Conservation (phyloP, 192 early-diverging fungal genomes). For the Coemansia sp. region DNA sequence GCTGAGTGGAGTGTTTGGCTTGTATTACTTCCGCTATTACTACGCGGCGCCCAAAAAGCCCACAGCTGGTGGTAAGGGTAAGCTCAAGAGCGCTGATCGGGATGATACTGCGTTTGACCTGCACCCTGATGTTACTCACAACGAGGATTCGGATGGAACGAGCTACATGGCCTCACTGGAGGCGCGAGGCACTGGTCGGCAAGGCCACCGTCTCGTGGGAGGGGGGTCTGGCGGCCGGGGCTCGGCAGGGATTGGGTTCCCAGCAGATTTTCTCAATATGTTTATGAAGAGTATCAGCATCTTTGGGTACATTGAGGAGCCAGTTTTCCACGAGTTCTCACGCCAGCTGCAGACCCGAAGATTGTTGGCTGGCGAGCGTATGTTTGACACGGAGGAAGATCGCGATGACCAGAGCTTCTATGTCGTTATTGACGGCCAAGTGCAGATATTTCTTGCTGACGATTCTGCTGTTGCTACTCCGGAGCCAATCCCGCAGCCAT, state of each 20-base stretch:
- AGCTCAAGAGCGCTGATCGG: slow-evolving; percentile 8
- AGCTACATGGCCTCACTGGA: slow-evolving; percentile 41
- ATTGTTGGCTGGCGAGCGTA: slow-evolving; percentile 70
- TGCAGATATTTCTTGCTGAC: slow-evolving; percentile 78
- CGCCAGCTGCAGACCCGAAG: slow-evolving; percentile 80
- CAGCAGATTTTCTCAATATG: slow-evolving; percentile 53
- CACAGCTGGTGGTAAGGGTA: slow-evolving; percentile 6
- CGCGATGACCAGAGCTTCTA: slow-evolving; percentile 74
- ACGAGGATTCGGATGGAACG: slow-evolving; percentile 30
- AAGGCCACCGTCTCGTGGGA: not conserved
- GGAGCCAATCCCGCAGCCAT: not conserved
- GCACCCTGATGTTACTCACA: slow-evolving; percentile 37
- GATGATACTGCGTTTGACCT: slow-evolving; percentile 34
- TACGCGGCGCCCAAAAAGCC: slow-evolving; percentile 33
- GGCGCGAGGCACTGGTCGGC: slow-evolving; percentile 17
- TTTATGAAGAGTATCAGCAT: slow-evolving; percentile 77
- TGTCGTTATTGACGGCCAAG: slow-evolving; percentile 92
- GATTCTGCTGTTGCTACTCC: not conserved
- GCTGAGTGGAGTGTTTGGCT: slow-evolving; percentile 11
- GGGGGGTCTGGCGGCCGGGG: not conserved
- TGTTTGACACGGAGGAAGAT: slow-evolving; percentile 70
- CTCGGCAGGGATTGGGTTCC: slow-evolving; percentile 32
- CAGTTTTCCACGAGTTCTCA: slow-evolving; percentile 94
- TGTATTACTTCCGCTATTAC: slow-evolving; percentile 50
- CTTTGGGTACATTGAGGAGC: slow-evolving; percentile 95